Evolutionary conservation across 371 early-diverging fungal species (phyloP), one percentile per base, ranked within the genome.

Genomic region (Zopfochytrium polystomum): DNA sequence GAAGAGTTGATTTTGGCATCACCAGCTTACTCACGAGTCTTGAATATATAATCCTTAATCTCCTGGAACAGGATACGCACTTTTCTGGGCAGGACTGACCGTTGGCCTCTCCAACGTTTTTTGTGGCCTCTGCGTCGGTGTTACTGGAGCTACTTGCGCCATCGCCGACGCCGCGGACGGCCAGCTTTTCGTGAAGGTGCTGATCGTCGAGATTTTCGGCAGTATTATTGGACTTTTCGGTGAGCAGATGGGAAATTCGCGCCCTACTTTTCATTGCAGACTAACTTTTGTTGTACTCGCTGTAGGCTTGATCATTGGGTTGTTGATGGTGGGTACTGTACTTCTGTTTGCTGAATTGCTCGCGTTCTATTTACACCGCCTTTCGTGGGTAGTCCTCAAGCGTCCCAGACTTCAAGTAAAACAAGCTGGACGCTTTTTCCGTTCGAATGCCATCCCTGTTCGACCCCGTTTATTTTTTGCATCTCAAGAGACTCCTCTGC

Each of bases 121-220:
- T 43, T 98, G 98, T 68, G 98, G 96, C 34, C 73, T 98, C 15
- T 86, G 89, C 20, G 95, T 98, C n/a, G 98, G 98, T 29, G 80
- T 95, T 54, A 90, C 92, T 22, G 98, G 98, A 44, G 86, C 89
- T 49, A 89, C 90, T 55, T 94, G 95, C 45, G 96, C 94, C 13
- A 74, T 96, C 20, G 96, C 96, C 18, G 98, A 98, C 74, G 96
- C 98, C 32, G 93, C 95, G 60, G 93, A 98, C 73, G 81, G 87
- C 38, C 85, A 87, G 65, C 76, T 98, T 45, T 98, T 98, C 76
- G 96, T 98, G 55, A 98, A 79, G 91, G 81, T 90, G 26, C 80
- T 98, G 33, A 91, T 98, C 38, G 89, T 98, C 55, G 98, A 95
- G 68, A 98, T 98, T 73, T 96, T 98, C 67, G 98, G 94, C 23